A percentile compares a stretch with the other conserved stretches of the same genome.
These are phyloP conservation scores for Arachnomyces sp. DNA, from an alignment of 2,329 filamentous ascomycete genomes.

Conservation along the genomic window DNA sequence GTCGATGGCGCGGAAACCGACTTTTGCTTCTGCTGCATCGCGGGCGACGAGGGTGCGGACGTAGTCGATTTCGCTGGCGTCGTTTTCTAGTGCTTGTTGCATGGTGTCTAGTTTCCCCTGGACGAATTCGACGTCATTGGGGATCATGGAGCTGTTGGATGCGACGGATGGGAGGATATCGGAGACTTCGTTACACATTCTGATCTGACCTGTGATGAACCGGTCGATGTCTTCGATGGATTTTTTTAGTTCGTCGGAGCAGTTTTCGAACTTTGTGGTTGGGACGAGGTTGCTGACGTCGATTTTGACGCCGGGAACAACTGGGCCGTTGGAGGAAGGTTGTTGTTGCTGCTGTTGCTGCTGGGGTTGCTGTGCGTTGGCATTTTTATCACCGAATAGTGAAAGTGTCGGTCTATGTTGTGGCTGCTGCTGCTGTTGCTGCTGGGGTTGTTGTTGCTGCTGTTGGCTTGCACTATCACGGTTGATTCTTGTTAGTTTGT, in stretches of 20 bases:
- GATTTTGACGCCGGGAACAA: constrained; percentile 66
- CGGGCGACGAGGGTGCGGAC: constrained; percentile 53
- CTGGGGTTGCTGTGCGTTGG: constrained; percentile 16
- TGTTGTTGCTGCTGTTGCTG: constrained; percentile 25
- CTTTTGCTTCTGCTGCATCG: constrained; percentile 62
- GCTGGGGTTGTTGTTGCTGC: constrained; percentile 17
- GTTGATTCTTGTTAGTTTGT: constrained; percentile 4
- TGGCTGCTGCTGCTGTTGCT: constrained; percentile 31
- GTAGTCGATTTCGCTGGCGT: constrained; percentile 53
- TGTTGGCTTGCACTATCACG: constrained; percentile 18
- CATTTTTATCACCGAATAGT: constrained; percentile 30
- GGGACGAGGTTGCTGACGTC: constrained; percentile 71
- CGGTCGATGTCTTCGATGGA: constrained; percentile 71
- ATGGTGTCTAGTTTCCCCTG: constrained; percentile 55
- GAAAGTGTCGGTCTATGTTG: constrained; percentile 43
- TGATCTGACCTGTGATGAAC: constrained; percentile 72
- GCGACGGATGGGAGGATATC: constrained; percentile 60
- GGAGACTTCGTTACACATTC: constrained; percentile 64
- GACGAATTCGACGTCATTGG: constrained; percentile 58
- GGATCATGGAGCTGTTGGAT: constrained; percentile 56
- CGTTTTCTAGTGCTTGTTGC: constrained; percentile 55
- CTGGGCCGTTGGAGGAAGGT: constrained; percentile 24
- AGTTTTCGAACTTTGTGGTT: constrained; percentile 86
- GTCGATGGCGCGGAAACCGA: constrained; percentile 66
- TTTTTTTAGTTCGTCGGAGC: constrained; percentile 72